phyloP scores from a whole-genome alignment of 2,329 filamentous ascomycete species.

The Monosporascus sp. region DNA sequence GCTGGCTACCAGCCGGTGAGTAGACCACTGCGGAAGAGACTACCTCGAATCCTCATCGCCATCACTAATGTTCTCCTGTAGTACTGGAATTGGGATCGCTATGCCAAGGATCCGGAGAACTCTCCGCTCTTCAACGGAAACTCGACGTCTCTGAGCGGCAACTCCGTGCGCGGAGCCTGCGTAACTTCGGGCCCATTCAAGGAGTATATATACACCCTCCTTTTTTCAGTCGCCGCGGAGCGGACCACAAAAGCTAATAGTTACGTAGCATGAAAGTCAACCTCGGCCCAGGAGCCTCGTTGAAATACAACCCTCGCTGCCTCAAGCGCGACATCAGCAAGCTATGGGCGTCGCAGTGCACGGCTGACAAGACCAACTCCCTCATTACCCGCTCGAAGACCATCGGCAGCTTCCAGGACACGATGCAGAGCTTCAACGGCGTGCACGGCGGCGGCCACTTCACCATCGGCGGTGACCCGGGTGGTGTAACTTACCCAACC shows the following conservation, averaged over 20 bases:
- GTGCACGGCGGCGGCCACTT: slow-evolving; percentile 36
- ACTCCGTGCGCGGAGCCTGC: slow-evolving; percentile 45
- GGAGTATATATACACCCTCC: slow-evolving; percentile 7
- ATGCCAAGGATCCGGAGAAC: slow-evolving; percentile 28
- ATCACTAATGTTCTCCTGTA: slow-evolving; percentile 2
- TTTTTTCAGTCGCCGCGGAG: background rate
- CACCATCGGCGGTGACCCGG: slow-evolving; percentile 32
- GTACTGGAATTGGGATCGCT: slow-evolving; percentile 41
- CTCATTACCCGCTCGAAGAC: slow-evolving; percentile 14
- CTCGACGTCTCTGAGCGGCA: slow-evolving; percentile 36
- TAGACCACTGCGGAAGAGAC: background rate
- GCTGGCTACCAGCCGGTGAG: slow-evolving; percentile 14
- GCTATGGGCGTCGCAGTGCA: slow-evolving; percentile 3
- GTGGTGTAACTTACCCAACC: slow-evolving; percentile 17
- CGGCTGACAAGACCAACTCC: slow-evolving; percentile 17
- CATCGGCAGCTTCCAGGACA: slow-evolving; percentile 29
- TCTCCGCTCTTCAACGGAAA: slow-evolving; percentile 46
- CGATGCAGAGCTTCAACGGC: slow-evolving; percentile 30
- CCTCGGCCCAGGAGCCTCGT: slow-evolving; percentile 21
- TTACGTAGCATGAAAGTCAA: slow-evolving; percentile 18
- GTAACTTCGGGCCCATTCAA: slow-evolving; percentile 38
- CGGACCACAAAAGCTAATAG: too few relatives aligned
- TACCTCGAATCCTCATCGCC: slow-evolving; percentile 3
- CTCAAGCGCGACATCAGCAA: slow-evolving; percentile 16
- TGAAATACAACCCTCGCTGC: slow-evolving; percentile 31